A percentile compares a stretch with the other conserved stretches of the same genome.
Evolutionary conservation across 176 grass and related monocot genomes (phyloP).

Genomic region (Cymbopogon citratus): DNA sequence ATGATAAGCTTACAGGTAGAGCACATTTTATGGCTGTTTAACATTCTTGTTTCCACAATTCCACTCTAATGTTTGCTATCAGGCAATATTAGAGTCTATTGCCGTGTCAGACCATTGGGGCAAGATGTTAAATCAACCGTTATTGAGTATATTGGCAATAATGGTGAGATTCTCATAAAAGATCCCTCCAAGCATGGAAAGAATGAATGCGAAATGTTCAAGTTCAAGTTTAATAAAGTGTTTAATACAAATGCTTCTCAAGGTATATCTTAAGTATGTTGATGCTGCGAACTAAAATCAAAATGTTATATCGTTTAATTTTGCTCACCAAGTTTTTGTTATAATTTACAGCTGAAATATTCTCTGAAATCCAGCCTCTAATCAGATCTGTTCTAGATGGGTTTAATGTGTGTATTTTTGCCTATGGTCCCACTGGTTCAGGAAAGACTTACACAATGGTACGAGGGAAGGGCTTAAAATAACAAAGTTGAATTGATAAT

Average conservation of each 20-base stretch:
- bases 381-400: slow-evolving; percentile 97
- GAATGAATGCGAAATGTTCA: slow-evolving; percentile 81
- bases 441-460: slow-evolving; percentile 99
- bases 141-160: slow-evolving; percentile 90
- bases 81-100: slow-evolving; percentile 99
- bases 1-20: background rate
- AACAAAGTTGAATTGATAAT: slow-evolving; percentile 2
- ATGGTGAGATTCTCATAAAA: slow-evolving; percentile 73
- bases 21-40: slow-evolving; percentile 1
- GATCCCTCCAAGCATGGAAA: slow-evolving; percentile 92
- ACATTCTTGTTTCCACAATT: slow-evolving; percentile 6
- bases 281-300: background rate
- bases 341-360: no score
- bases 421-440: slow-evolving; percentile 97
- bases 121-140: slow-evolving; percentile 67
- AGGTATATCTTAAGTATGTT: slow-evolving; percentile 46
- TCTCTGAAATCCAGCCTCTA: slow-evolving; percentile 86
- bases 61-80: slow-evolving; percentile 18
- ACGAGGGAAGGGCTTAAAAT: slow-evolving; percentile 1
- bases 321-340: slow-evolving; percentile 10
- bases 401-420: slow-evolving; percentile 99
- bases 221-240: slow-evolving; percentile 99
- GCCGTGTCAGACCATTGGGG: slow-evolving; percentile 85
- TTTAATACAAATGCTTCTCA: slow-evolving; percentile 65
- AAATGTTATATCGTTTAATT: background rate